Percentiles rank a stretch among this genome's conserved stretches.
Evolutionary conservation across 1,139 yeast species (phyloP).

Genomic region (Hemisphaericaspora xylanilytica): DNA sequence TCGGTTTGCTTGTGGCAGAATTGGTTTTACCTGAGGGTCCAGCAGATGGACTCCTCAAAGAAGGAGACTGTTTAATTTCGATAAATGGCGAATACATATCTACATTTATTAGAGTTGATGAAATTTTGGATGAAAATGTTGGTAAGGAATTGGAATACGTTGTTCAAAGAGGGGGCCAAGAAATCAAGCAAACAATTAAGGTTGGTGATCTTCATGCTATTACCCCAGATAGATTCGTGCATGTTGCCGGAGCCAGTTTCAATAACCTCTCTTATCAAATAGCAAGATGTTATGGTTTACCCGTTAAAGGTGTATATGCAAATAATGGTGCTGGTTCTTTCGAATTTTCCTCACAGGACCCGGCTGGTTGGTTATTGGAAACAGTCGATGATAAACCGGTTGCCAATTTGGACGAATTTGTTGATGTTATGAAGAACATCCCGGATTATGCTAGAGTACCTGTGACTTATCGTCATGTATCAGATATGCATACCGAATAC

Average conservation of each 20-base stretch:
- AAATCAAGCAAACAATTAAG: constrained; percentile 46
- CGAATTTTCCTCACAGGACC: constrained; percentile 57
- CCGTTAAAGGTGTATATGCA: constrained; percentile 79
- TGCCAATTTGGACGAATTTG: constrained; percentile 67
- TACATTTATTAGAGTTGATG: constrained; percentile 79
- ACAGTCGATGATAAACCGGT: constrained; percentile 74
- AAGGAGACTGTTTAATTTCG: constrained; percentile 82
- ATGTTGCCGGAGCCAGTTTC: constrained; percentile 84
- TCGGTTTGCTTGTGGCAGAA: constrained; percentile 83
- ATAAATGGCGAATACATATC: constrained; percentile 66
- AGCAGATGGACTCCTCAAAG: constrained; percentile 67
- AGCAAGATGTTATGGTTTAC: constrained; percentile 81
- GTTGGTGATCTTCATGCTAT: constrained; percentile 79
- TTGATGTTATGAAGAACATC: constrained; percentile 71
- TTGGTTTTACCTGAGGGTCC: constrained; percentile 87
- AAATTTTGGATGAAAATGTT: constrained; percentile 70
- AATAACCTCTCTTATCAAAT: constrained; percentile 84
- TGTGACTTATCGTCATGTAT: constrained; percentile 70
- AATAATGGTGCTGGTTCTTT: constrained; percentile 81
- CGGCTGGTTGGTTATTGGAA: constrained; percentile 70
- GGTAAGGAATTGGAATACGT: constrained; percentile 57
- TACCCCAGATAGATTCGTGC: constrained; percentile 78
- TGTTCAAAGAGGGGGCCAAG: constrained; percentile 73
- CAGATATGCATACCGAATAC: constrained; percentile 74
- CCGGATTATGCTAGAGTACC: constrained; percentile 78